phyloP scores from a whole-genome alignment of 2,329 filamentous ascomycete species.

The Chrysoporthe austroafricana region DNA sequence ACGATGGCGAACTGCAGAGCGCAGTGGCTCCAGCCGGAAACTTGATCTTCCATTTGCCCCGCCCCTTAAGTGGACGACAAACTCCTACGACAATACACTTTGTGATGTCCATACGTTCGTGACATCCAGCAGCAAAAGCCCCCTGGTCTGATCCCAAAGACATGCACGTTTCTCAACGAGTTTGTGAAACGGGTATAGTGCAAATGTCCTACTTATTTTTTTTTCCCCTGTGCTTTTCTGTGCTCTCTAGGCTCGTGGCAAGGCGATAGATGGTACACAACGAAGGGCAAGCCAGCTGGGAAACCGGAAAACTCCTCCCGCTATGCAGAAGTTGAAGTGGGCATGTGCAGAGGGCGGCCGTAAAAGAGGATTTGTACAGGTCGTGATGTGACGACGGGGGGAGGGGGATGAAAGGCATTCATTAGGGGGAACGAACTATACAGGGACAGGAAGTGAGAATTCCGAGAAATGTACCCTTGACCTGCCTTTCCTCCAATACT shows the following conservation, averaged over 20 bases:
- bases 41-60: conserved; percentile 14
- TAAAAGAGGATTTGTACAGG: conserved; percentile 17
- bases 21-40: conserved; percentile 1
- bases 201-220: background rate
- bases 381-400: background rate
- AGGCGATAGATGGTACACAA: background rate
- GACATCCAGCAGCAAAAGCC: background rate
- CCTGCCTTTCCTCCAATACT: background rate
- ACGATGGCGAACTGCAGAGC: background rate
- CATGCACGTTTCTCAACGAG: background rate
- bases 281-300: background rate
- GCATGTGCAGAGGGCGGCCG: conserved; percentile 21
- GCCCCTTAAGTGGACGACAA: background rate
- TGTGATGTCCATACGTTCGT: background rate
- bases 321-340: conserved; percentile 21
- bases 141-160: background rate
- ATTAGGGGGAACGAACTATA: conserved; percentile 11
- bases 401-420: background rate
- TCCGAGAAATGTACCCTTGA: background rate
- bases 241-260: background rate
- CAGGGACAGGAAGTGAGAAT: background rate
- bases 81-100: background rate
- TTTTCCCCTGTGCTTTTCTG: background rate
- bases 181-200: background rate
- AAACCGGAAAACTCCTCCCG: conserved; percentile 21